Percentiles rank a stretch among this genome's conserved stretches.
phyloP scores from a whole-genome alignment of 495 filamentous ascomycete genomes.

The Evansstolkia leycettana region DNA sequence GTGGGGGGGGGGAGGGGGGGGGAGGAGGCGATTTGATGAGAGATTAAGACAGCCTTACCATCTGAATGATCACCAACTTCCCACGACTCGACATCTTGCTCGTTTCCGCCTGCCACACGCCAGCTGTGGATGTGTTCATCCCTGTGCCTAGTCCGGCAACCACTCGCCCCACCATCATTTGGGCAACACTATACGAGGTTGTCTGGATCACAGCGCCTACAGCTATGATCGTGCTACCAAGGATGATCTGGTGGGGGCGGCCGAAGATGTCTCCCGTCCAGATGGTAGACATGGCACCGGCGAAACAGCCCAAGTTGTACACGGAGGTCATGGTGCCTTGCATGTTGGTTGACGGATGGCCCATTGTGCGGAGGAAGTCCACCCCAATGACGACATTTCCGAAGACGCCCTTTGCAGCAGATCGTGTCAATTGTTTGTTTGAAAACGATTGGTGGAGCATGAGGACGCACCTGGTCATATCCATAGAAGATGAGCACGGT shows the following conservation, averaged over 20 bases:
- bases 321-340: constrained; percentile 30
- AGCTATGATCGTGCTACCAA: constrained; percentile 39
- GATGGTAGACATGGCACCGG: constrained; percentile 37
- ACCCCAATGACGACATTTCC: constrained; percentile 16
- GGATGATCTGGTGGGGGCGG: constrained; percentile 37
- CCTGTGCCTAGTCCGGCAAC: constrained; percentile 13
- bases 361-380: constrained; percentile 14
- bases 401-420: constrained; percentile 26
- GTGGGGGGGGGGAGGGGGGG: no score
- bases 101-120: constrained; percentile 23
- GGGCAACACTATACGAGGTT: constrained; percentile 34
- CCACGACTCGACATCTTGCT: constrained; percentile 13
- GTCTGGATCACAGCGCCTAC: constrained; percentile 46
- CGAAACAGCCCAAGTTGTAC: constrained; percentile 45
- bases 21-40: no score
- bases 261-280: constrained; percentile 39
- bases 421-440: no score
- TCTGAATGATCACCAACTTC: constrained; percentile 16
- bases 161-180: constrained; percentile 48
- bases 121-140: constrained; percentile 15
- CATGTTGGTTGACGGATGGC: constrained; percentile 2
- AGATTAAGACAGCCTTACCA: no score
- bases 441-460: no score
- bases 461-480: no score
- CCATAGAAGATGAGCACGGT: no score